Evolutionary conservation across 2,329 filamentous ascomycete species (phyloP).

Genomic region (Whalleya microplaca): DNA sequence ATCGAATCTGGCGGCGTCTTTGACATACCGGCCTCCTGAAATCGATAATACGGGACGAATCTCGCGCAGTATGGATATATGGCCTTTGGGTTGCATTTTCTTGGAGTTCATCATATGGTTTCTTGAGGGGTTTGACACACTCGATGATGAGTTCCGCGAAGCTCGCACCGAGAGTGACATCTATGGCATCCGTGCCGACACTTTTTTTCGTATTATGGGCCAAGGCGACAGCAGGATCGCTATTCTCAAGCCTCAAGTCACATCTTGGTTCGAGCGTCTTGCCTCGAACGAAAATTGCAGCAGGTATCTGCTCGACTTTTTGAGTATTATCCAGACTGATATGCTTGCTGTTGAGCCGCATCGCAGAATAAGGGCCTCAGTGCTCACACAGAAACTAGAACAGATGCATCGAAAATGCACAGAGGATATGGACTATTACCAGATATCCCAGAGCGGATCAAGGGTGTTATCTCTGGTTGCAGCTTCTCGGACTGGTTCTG

Average conservation of each 20-base stretch:
- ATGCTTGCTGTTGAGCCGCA: background rate
- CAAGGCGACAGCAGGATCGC: no score
- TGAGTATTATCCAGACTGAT: background rate
- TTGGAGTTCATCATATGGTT: slow-evolving; percentile 13
- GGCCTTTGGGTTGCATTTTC: slow-evolving; percentile 15
- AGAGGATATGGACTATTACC: background rate
- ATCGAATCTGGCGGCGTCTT: background rate
- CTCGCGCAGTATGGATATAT: slow-evolving; percentile 7
- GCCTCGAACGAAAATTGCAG: no score
- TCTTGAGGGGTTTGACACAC: slow-evolving; percentile 1
- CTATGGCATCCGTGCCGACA: no score
- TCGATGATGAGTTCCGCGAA: no score
- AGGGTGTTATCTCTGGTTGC: no score
- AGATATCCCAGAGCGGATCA: background rate
- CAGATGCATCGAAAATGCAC: background rate
- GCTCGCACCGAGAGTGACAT: no score
- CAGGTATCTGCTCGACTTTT: background rate
- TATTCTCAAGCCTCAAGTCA: no score
- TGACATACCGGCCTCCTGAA: slow-evolving; percentile 11
- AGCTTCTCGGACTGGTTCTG: no score
- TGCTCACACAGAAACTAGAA: background rate
- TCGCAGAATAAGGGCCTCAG: background rate
- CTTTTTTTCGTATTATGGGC: no score
- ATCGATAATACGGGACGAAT: slow-evolving; percentile 4
- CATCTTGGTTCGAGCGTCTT: no score